Conservation (phyloP, 2,329 filamentous ascomycete species). For the Paecilomyces sp. region DNA sequence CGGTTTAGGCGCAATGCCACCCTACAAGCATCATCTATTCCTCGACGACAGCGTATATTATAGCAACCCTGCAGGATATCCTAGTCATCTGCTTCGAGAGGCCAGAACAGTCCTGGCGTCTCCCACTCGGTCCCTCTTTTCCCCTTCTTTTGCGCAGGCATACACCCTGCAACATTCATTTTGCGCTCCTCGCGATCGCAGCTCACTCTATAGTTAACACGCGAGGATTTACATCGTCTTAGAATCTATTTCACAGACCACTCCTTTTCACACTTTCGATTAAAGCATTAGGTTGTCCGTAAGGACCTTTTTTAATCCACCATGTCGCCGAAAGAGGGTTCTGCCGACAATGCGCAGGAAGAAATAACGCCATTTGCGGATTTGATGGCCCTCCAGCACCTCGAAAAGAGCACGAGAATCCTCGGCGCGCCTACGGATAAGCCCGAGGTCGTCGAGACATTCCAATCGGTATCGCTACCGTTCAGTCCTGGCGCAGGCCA, state of each 20-base stretch:
- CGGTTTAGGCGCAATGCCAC: not conserved
- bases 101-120: not conserved
- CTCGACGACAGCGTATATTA: not conserved
- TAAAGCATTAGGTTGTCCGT: not conserved
- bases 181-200: not conserved
- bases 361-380: conserved; percentile 15
- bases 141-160: not conserved
- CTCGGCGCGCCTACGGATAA: conserved; percentile 3
- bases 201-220: not conserved
- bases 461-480: conserved; percentile 20
- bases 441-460: conserved; percentile 21
- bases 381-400: conserved; percentile 24
- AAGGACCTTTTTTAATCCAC: not conserved
- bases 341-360: not conserved
- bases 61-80: not conserved
- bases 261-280: not conserved
- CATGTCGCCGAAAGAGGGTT: not conserved
- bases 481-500: conserved; percentile 34
- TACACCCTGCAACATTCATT: not conserved
- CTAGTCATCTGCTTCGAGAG: not conserved
- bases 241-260: not conserved
- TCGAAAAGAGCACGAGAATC: conserved; percentile 9
- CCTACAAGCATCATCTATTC: not conserved
- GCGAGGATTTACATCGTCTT: not conserved
- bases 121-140: not conserved